Evolutionary conservation across 306 rosid species (phyloP).

Genomic region (Cicer judaicum): DNA sequence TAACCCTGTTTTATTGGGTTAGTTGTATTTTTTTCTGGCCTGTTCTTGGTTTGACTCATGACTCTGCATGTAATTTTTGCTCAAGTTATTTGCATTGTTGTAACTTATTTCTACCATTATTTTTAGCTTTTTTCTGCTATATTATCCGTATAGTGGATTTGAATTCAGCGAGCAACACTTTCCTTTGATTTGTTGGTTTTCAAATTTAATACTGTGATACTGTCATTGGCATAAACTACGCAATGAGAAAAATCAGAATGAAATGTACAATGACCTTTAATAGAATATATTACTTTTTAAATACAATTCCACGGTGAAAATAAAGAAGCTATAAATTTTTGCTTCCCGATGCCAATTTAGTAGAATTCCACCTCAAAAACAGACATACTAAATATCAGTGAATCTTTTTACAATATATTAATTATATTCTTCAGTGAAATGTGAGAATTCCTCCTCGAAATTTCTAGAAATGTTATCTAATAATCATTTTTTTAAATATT

Average conservation of each 20-base stretch:
- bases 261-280: neutral
- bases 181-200: neutral
- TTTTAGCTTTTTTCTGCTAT: slow-evolving; percentile 39
- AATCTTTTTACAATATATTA: too few species aligned
- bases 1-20: slow-evolving; percentile 36
- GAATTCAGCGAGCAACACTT: slow-evolving; percentile 26
- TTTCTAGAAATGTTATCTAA: too few species aligned
- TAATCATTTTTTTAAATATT: too few species aligned
- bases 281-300: too few species aligned
- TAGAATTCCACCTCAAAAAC: too few species aligned
- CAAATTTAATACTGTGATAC: neutral
- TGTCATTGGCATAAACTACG: neutral
- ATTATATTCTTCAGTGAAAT: too few species aligned
- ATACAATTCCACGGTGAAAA: too few species aligned
- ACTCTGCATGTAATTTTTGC: slow-evolving; percentile 39
- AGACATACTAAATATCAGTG: too few species aligned
- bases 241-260: neutral
- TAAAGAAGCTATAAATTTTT: too few species aligned
- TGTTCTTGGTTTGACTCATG: slow-evolving; percentile 30
- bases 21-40: slow-evolving; percentile 9
- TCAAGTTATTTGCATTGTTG: slow-evolving; percentile 49
- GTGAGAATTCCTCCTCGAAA: too few species aligned
- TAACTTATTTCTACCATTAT: slow-evolving; percentile 41
- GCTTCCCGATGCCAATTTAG: too few species aligned
- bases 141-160: slow-evolving; percentile 44